Base-by-base conservation (phyloP, 345 rosid species). In the Eucalyptus curtisii region DNA sequence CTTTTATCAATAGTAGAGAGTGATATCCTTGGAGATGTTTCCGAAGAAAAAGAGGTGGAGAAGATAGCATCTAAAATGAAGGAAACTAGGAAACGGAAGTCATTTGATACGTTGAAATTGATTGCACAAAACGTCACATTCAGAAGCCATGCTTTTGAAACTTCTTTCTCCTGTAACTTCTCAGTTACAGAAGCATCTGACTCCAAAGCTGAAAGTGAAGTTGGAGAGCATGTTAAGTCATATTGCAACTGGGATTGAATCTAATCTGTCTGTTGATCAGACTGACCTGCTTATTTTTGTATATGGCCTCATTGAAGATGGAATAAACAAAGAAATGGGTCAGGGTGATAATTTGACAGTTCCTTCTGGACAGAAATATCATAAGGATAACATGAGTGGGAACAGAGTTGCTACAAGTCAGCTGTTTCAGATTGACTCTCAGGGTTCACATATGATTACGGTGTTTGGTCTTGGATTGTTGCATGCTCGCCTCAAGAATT, bases 11-110 rank as follows among this genome's bases (percentile, higher is more conserved):
- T 95, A 71, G 98, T 95, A 84, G 95, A 93, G 90, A 94, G 89
- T 49, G 97, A 97, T 89, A 96, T 97, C 91, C 96, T 98, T 87
- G 98, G 99, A 88, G 95, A 95, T 92, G 98, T 97, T 91, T 94
- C 97, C 17, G 99, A 98, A 91, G 95, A 98, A 93, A 98, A 96
- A 89, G 98, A 96, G 88, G 99, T 93, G 90, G 96, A 92, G 45
- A 96, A 96, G 92, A 95, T 97, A 88, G 95, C 96, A 89, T 92
- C 95, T 40, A 98, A 97, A 90, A 98, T 96, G 99, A 98, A 96
- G 90, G 99, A 98, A 93, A 95, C 99, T 66, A 93, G 89, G 93
- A 92, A 90, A 91, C 90, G 92, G 89, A 95, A 89, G 92, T 98
- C 99, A 33, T 94, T 92, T 88, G 98, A 97, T 89, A 93, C 98